These are phyloP conservation scores for Suillus decipiens DNA, from an alignment of 768 basidiomycete species.

Conservation along the genomic window DNA sequence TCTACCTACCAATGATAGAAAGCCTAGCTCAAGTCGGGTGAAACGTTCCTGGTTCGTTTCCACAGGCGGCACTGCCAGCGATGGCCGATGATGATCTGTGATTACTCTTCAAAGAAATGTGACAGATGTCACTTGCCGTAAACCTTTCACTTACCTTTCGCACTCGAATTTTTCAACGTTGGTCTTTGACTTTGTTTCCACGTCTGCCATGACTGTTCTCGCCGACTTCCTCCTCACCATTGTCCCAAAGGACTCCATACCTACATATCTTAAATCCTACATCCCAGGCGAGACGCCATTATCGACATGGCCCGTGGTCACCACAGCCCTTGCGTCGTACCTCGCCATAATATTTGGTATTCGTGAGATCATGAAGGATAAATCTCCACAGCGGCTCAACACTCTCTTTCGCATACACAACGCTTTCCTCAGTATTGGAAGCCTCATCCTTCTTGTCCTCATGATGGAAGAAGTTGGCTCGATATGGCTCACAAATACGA, in stretches of 20 bases:
- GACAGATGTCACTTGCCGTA: slow-evolving; percentile 26
- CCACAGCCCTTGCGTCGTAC: slow-evolving; percentile 72
- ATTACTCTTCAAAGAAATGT: slow-evolving; percentile 3
- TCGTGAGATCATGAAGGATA: slow-evolving; percentile 80
- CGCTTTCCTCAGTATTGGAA: slow-evolving; percentile 81
- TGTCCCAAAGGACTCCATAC: slow-evolving; percentile 49
- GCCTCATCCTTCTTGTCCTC: slow-evolving; percentile 78
- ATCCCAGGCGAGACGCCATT: slow-evolving; percentile 59
- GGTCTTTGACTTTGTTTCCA: slow-evolving; percentile 24
- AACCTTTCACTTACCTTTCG: slow-evolving; percentile 26
- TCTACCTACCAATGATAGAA: not conserved
- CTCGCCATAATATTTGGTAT: slow-evolving; percentile 87
- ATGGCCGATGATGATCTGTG: too few species aligned
- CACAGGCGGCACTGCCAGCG: too few species aligned
- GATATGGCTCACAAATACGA: slow-evolving; percentile 66
- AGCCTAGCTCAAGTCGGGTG: not conserved
- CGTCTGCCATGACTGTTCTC: slow-evolving; percentile 62
- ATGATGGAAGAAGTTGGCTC: slow-evolving; percentile 93
- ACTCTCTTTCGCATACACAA: slow-evolving; percentile 90
- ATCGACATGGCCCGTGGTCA: slow-evolving; percentile 65
- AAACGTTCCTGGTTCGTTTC: not conserved
- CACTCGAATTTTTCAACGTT: slow-evolving; percentile 21
- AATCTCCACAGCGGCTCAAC: slow-evolving; percentile 73
- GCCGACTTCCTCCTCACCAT: slow-evolving; percentile 68
- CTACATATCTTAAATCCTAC: slow-evolving; percentile 45